Percentiles rank a stretch among this genome's conserved stretches.
Evolutionary conservation across 2,329 filamentous ascomycete species (phyloP).

Genomic region (Chaetomium strumarium): DNA sequence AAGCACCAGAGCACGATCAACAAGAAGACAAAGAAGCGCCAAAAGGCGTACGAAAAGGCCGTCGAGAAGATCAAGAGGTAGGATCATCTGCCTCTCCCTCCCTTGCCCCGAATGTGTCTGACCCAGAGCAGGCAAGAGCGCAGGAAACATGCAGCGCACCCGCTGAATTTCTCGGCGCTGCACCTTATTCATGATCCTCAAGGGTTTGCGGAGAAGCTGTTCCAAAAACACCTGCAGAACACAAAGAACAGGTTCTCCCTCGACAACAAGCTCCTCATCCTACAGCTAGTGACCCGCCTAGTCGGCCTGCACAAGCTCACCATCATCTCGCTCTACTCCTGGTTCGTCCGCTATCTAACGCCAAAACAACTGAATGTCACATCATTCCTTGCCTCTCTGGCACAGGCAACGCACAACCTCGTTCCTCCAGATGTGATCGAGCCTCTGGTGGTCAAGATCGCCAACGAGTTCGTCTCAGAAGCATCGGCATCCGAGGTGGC

Average conservation of each 20-base stretch:
- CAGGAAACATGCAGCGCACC: conserved; percentile 82
- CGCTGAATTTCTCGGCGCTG: conserved; percentile 91
- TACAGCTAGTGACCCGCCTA: conserved; percentile 85
- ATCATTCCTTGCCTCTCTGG: conserved; percentile 84
- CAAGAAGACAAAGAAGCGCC: conserved; percentile 91
- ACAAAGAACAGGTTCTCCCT: conserved; percentile 78
- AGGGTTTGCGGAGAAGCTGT: conserved; percentile 83
- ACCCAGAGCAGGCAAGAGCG: conserved; percentile 57
- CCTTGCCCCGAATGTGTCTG: neutral
- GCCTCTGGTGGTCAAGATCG: conserved; percentile 88
- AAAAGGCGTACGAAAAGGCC: conserved; percentile 72
- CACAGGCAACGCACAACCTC: conserved; percentile 83
- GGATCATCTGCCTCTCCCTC: neutral
- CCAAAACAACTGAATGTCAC: conserved; percentile 86
- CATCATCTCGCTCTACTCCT: conserved; percentile 86
- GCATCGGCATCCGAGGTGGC: conserved; percentile 86
- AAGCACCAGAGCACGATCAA: conserved; percentile 86
- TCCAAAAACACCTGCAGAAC: conserved; percentile 85
- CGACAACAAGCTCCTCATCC: conserved; percentile 81
- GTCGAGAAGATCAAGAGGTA: conserved; percentile 65
- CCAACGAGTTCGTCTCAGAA: conserved; percentile 97
- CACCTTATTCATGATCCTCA: conserved; percentile 93
- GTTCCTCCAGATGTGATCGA: conserved; percentile 91
- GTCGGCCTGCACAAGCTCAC: conserved; percentile 91
- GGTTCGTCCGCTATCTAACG: conserved; percentile 89